Base-by-base conservation (phyloP, 2,329 filamentous ascomycete species). In the Mariannaea elegans region DNA sequence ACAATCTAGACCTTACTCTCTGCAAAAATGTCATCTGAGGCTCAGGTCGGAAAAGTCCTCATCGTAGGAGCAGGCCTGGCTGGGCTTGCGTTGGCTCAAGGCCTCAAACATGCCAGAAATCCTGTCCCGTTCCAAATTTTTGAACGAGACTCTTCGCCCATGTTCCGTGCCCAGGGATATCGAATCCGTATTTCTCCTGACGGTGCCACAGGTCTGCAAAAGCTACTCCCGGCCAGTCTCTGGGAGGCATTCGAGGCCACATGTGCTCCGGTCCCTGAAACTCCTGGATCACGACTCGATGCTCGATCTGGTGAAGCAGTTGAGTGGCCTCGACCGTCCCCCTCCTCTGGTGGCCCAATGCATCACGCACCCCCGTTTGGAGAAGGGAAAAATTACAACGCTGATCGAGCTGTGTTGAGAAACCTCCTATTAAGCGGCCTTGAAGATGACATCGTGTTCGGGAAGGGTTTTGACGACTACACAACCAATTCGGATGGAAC, bases 131-230 rank as follows among this genome's bases (percentile, higher is more conserved):
- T 65, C 24, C 42, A 56, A 16, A 48, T 67, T 32, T 67, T 62
- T 27, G 65, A 67, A 52, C 62, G 65, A n/a, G 60, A 65, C 39
- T 39, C 56, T 16, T 65, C 59, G 2, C 52, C 63, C 21, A 23
- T 38, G 23, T 64, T 63, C 44, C 63, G 65, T 14, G 55, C 62
- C n/a, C 58, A 62, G 13, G 65, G 65, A n/a, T 67, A 67, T 34
- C 60, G 65, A 21, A 61, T 67, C n/a, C 59, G 62, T 19, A 67
- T 67, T 12, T 62, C 62, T 2, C 65, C 65, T 9, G 65, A 67
- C n/a, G 62, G 62, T 12, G 56, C 62, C 4, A 57, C 60, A 16
- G 63, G 57, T 23, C 53, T 67, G 18, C 52, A 56, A 18, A 52
- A 53, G 23, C 47, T 64, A 31, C 32, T 64, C 1, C 58, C 65